A percentile compares a stretch with the other conserved stretches of the same genome.
Evolutionary conservation across 2,329 filamentous ascomycete species (phyloP).

Genomic region (Allantophomopsis lycopodina): DNA sequence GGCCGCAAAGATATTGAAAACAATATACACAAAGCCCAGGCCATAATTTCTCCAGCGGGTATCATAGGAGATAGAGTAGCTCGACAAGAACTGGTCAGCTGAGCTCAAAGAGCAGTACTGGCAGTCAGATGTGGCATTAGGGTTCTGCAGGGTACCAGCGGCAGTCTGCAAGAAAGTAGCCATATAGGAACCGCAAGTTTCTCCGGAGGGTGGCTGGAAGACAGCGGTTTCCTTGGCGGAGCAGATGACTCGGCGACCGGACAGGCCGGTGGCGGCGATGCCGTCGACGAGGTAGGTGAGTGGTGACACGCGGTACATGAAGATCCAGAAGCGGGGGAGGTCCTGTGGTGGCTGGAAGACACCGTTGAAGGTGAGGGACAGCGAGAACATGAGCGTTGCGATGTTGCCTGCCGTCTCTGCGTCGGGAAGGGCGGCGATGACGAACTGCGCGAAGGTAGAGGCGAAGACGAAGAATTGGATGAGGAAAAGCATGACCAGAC

Average conservation of each 20-base stretch:
- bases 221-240: constrained; percentile 52
- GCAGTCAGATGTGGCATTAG: constrained; percentile 32
- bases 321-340: constrained; percentile 69
- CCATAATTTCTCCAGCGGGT: constrained; percentile 59
- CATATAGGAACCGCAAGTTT: constrained; percentile 48
- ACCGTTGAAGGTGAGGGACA: constrained; percentile 64
- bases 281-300: constrained; percentile 56
- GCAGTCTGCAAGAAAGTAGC: constrained; percentile 27
- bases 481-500: constrained; percentile 65
- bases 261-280: constrained; percentile 57
- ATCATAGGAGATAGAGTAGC: constrained; percentile 34
- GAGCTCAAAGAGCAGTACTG: constrained; percentile 43
- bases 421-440: constrained; percentile 63
- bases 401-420: constrained; percentile 69
- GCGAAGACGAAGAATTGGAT: constrained; percentile 68
- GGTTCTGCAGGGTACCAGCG: constrained; percentile 40
- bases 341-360: constrained; percentile 51
- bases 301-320: constrained; percentile 65
- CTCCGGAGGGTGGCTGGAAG: constrained; percentile 43
- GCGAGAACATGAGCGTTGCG: constrained; percentile 61
- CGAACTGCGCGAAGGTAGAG: constrained; percentile 69
- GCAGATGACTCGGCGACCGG: constrained; percentile 52
- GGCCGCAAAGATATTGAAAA: constrained; percentile 47
- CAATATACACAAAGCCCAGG: constrained; percentile 41
- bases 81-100: constrained; percentile 33